Percentiles rank a stretch among this genome's conserved stretches.
These are phyloP conservation scores for Escallonia herrerae DNA, from an alignment of 129 eudicot species.

Conservation along the genomic window DNA sequence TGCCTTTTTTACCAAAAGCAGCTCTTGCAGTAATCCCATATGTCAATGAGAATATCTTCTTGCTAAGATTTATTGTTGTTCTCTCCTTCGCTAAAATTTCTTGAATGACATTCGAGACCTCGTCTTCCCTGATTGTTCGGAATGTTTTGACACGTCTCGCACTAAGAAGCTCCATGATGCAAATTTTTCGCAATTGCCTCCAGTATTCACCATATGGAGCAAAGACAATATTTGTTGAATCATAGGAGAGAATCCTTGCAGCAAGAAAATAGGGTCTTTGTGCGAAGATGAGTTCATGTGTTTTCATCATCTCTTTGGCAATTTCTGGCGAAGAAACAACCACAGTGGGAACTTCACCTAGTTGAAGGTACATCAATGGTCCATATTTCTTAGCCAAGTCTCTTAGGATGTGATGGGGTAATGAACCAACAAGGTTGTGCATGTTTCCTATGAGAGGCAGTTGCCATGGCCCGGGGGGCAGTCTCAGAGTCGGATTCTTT, in stretches of 20 bases:
- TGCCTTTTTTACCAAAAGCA: slow-evolving; percentile 19
- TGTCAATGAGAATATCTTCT: slow-evolving; percentile 10
- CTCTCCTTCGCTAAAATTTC: slow-evolving; percentile 5
- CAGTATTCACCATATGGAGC: slow-evolving; percentile 26
- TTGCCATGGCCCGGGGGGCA: slow-evolving; percentile 33
- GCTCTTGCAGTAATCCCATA: slow-evolving; percentile 25
- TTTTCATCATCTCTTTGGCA: slow-evolving; percentile 10
- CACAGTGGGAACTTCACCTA: slow-evolving; percentile 11
- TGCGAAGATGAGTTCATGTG: slow-evolving; percentile 9
- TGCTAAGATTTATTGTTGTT: slow-evolving; percentile 15
- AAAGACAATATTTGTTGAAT: slow-evolving; percentile 15
- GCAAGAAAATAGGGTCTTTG: slow-evolving; percentile 3
- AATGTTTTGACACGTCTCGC: slow-evolving; percentile 12
- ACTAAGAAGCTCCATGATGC: slow-evolving; percentile 20
- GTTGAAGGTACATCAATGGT: slow-evolving; percentile 10
- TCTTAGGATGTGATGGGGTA: slow-evolving; percentile 8
- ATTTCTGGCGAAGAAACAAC: slow-evolving; percentile 10
- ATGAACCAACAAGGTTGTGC: slow-evolving; percentile 20
- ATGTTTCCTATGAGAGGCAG: slow-evolving; percentile 32
- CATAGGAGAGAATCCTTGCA: not conserved
- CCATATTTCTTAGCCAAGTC: slow-evolving; percentile 14
- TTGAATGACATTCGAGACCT: slow-evolving; percentile 3
- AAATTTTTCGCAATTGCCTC: slow-evolving; percentile 25
- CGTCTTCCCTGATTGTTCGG: slow-evolving; percentile 18
- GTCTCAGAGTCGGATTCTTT: not conserved